phyloP scores from a whole-genome alignment of 306 rosid species.

The Luffa aegyptiaca region DNA sequence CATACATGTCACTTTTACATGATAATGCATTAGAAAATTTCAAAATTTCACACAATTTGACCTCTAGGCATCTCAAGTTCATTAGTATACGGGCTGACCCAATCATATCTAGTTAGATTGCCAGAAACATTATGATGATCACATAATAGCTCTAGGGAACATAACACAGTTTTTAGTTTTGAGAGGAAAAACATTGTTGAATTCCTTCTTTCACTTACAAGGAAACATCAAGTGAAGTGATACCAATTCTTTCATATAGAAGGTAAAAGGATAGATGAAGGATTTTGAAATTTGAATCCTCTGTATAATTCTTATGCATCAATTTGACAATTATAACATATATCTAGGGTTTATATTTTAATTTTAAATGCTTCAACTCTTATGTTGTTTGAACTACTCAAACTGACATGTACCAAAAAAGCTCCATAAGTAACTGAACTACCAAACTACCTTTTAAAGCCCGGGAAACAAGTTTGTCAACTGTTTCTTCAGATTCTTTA shows the following conservation, averaged over 20 bases:
- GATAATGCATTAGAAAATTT: background rate
- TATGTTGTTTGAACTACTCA: background rate
- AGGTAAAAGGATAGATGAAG: background rate
- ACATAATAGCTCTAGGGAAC: background rate
- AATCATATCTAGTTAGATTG: background rate
- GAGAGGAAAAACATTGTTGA: background rate
- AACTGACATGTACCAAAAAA: background rate
- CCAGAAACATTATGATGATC: background rate
- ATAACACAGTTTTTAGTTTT: background rate
- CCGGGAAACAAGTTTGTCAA: constrained; percentile 50
- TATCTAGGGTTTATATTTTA: background rate
- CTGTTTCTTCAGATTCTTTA: constrained; percentile 65
- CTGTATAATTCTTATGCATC: background rate
- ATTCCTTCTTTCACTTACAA: background rate
- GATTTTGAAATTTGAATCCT: background rate
- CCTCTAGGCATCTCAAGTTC: background rate
- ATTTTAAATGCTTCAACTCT: background rate
- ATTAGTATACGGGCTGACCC: background rate
- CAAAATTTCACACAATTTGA: background rate
- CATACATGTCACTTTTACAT: background rate
- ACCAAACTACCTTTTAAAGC: constrained; percentile 86
- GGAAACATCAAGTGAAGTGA: background rate
- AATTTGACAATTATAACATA: background rate
- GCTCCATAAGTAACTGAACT: constrained; percentile 17
- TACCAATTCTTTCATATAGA: background rate